These are phyloP conservation scores for Hysterium pulicare DNA, from an alignment of 2,329 filamentous ascomycete species.

Conservation along the genomic window DNA sequence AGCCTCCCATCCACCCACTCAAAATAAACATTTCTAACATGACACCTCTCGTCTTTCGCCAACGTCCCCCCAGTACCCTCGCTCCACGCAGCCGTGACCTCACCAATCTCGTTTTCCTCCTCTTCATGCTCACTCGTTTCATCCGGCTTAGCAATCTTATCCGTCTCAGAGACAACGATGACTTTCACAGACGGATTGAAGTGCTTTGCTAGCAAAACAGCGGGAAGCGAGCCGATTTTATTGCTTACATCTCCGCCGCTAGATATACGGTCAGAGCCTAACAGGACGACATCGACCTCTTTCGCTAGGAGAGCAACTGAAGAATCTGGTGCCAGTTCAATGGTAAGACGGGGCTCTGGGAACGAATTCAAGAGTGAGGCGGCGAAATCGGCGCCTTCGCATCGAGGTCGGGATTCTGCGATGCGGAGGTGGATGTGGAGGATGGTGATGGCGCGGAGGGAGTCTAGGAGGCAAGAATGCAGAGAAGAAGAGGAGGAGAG, in stretches of 20 bases:
- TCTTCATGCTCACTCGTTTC: conserved; percentile 40
- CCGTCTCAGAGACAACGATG: conserved; percentile 56
- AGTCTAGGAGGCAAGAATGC: conserved; percentile 45
- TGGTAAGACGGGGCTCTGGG: conserved; percentile 29
- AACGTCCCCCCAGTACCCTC: conserved; percentile 9
- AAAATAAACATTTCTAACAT: conserved; percentile 40
- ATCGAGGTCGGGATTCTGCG: conserved; percentile 65
- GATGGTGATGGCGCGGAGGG: conserved; percentile 35
- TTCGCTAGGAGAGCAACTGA: conserved; percentile 53
- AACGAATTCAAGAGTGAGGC: conserved; percentile 35
- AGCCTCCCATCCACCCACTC: conserved; percentile 29
- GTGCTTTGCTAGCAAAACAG: conserved; percentile 54
- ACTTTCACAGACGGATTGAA: conserved; percentile 48
- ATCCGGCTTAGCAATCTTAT: conserved; percentile 53
- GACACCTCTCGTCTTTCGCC: conserved; percentile 18
- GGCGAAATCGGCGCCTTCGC: conserved; percentile 60
- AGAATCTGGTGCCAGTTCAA: conserved; percentile 60
- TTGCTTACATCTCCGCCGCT: conserved; percentile 59
- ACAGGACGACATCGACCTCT: conserved; percentile 55
- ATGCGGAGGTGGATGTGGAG: conserved; percentile 53
- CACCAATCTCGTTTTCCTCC: conserved; percentile 52
- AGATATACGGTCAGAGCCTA: conserved; percentile 64
- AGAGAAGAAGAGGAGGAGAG: conserved; percentile 58
- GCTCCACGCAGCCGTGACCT: conserved; percentile 52
- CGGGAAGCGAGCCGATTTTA: conserved; percentile 62